A percentile compares a stretch with the other conserved stretches of the same genome.
Conservation (phyloP, 2,329 filamentous ascomycete genomes). For the Phialophora macrospora region DNA sequence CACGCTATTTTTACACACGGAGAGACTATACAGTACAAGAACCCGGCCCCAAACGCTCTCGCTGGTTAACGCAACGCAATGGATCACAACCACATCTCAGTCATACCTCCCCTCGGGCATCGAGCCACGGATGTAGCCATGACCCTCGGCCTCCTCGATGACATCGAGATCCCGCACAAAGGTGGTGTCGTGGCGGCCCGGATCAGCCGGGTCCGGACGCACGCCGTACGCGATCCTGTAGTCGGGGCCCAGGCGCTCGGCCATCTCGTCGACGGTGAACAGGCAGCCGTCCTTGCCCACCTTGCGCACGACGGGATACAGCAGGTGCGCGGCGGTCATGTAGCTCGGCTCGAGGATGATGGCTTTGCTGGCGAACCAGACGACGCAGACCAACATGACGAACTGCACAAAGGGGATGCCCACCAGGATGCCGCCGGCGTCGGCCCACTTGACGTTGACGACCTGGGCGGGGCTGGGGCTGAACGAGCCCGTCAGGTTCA, state of each 20-base stretch:
- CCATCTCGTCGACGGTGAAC: conserved; percentile 27
- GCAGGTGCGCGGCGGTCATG: conserved; percentile 28
- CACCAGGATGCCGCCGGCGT: conserved; percentile 24
- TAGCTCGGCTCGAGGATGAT: conserved; percentile 32
- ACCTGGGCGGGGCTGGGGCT: conserved; percentile 81
- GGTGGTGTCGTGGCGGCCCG: conserved; percentile 21
- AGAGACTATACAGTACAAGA: background rate
- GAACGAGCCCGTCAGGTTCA: conserved; percentile 70
- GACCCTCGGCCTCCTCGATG: conserved; percentile 28
- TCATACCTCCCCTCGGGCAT: conserved; percentile 31
- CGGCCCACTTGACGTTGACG: conserved; percentile 73
- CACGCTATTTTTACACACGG: background rate
- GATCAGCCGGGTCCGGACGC: conserved; percentile 22
- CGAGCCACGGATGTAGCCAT: conserved; percentile 25
- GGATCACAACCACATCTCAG: conserved; percentile 4
- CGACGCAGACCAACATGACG: conserved; percentile 29
- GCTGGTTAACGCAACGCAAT: background rate
- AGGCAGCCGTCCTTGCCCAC: conserved; percentile 27
- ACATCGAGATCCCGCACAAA: conserved; percentile 28
- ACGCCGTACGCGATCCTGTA: conserved; percentile 30
- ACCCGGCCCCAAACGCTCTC: background rate
- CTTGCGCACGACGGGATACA: conserved; percentile 27
- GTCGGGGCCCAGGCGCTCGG: conserved; percentile 2
- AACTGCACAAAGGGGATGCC: conserved; percentile 32
- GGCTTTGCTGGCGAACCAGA: conserved; percentile 30